Percentiles rank a stretch among this genome's conserved stretches.
These are phyloP conservation scores for Salix brachista DNA, from an alignment of 345 rosid genomes.

Conservation along the genomic window DNA sequence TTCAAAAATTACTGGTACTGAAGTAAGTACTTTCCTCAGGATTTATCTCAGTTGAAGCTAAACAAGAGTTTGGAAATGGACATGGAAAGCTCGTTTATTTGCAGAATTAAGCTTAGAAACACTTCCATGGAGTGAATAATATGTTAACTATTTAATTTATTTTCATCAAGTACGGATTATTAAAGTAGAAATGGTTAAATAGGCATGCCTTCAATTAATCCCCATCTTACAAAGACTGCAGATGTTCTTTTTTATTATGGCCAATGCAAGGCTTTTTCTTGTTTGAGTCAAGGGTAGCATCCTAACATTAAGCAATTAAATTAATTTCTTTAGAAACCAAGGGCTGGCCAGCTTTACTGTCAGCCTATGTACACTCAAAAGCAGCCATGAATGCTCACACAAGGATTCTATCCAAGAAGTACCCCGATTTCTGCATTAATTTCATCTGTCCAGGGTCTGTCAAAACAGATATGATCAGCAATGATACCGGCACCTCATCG, in stretches of 20 bases:
- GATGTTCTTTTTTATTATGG: too few relatives aligned
- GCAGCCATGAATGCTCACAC: constrained; percentile 31
- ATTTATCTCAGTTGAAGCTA: neutral
- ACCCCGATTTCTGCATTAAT: constrained; percentile 19
- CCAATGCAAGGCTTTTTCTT: too few relatives aligned
- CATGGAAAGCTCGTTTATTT: neutral
- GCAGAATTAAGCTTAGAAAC: too few relatives aligned
- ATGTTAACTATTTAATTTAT: too few relatives aligned
- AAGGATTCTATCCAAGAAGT: constrained; percentile 29
- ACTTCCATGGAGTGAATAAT: too few relatives aligned
- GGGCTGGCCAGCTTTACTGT: constrained; percentile 29
- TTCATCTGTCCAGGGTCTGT: constrained; percentile 33
- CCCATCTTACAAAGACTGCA: too few relatives aligned
- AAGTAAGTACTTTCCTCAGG: neutral
- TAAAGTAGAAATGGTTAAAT: too few relatives aligned
- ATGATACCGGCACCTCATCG: constrained; percentile 16
- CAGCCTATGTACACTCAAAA: constrained; percentile 29
- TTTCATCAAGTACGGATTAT: too few relatives aligned
- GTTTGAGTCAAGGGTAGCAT: too few relatives aligned
- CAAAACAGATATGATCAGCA: constrained; percentile 24
- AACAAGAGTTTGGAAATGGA: neutral
- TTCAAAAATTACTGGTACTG: neutral
- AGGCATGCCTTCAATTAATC: too few relatives aligned
- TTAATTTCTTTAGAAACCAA: constrained; percentile 4
- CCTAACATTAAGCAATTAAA: too few relatives aligned